These are phyloP conservation scores for Drosera spatulata DNA, from an alignment of 179 eudicot species.

Conservation along the genomic window DNA sequence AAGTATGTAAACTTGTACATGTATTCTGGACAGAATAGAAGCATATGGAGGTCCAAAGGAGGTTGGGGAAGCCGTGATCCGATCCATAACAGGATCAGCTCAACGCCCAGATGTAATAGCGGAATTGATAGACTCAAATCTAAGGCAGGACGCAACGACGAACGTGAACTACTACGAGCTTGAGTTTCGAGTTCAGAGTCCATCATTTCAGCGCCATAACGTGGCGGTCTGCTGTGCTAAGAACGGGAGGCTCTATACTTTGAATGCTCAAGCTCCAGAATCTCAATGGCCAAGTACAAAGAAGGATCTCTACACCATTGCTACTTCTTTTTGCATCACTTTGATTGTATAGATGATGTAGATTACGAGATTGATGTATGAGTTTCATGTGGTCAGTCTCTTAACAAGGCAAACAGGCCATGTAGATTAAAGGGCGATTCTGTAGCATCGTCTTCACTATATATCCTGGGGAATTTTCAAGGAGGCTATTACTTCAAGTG, in stretches of 20 bases:
- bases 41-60: conserved; percentile 83
- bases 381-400: too few relatives aligned
- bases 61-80: conserved; percentile 63
- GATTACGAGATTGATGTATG: too few relatives aligned
- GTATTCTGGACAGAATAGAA: conserved; percentile 49
- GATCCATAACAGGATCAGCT: conserved; percentile 37
- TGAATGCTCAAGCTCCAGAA: conserved; percentile 84
- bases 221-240: conserved; percentile 71
- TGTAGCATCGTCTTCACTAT: too few relatives aligned
- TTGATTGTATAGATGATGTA: neutral
- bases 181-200: conserved; percentile 69
- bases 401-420: too few relatives aligned
- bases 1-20: neutral
- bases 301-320: conserved; percentile 48
- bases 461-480: too few relatives aligned
- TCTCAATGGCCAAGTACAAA: conserved; percentile 49
- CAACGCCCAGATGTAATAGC: conserved; percentile 48
- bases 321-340: conserved; percentile 53
- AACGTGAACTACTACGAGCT: conserved; percentile 57
- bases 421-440: too few relatives aligned
- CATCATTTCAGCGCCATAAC: conserved; percentile 66
- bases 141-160: conserved; percentile 40
- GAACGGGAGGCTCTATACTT: conserved; percentile 56
- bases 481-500: too few relatives aligned
- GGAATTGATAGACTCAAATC: conserved; percentile 34